These are phyloP conservation scores for Neocucurbitaria cava DNA, from an alignment of 2,329 filamentous ascomycete species.

Conservation along the genomic window DNA sequence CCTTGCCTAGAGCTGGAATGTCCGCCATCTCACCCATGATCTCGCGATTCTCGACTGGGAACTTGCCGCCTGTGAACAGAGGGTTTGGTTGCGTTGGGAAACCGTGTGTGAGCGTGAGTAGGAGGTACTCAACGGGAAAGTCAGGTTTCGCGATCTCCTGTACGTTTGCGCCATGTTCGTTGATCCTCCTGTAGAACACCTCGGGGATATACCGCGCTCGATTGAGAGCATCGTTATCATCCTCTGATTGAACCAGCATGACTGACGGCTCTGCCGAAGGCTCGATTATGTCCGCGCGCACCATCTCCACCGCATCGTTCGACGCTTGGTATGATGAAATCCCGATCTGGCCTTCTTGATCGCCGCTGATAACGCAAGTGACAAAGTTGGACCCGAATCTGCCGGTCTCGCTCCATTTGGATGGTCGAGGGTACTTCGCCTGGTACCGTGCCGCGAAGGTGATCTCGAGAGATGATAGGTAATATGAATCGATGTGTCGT, in stretches of 20 bases:
- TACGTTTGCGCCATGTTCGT: constrained; percentile 95
- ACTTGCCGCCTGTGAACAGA: constrained; percentile 73
- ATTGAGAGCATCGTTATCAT: constrained; percentile 76
- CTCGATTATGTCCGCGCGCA: constrained; percentile 91
- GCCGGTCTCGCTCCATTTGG: constrained; percentile 96
- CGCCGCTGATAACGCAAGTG: constrained; percentile 93
- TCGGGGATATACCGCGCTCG: constrained; percentile 91
- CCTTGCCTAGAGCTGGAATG: constrained; percentile 68
- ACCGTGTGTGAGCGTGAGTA: constrained; percentile 94
- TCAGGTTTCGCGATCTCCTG: constrained; percentile 96
- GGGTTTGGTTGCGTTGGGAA: constrained; percentile 85
- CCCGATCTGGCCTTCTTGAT: constrained; percentile 84
- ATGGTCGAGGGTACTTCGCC: constrained; percentile 84
- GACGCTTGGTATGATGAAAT: constrained; percentile 95
- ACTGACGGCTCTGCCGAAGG: constrained; percentile 90
- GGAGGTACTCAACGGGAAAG: constrained; percentile 95
- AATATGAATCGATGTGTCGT: constrained; percentile 94
- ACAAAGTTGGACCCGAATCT: constrained; percentile 96
- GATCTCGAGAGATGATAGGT: constrained; percentile 89
- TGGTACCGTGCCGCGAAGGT: constrained; percentile 88
- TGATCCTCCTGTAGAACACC: constrained; percentile 93
- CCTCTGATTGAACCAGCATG: constrained; percentile 94
- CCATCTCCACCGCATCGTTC: constrained; percentile 96
- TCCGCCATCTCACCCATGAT: constrained; percentile 87
- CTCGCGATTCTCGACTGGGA: constrained; percentile 92